Conservation (phyloP, 305 asterid species). For the Fraxinus xanthoxyloides region DNA sequence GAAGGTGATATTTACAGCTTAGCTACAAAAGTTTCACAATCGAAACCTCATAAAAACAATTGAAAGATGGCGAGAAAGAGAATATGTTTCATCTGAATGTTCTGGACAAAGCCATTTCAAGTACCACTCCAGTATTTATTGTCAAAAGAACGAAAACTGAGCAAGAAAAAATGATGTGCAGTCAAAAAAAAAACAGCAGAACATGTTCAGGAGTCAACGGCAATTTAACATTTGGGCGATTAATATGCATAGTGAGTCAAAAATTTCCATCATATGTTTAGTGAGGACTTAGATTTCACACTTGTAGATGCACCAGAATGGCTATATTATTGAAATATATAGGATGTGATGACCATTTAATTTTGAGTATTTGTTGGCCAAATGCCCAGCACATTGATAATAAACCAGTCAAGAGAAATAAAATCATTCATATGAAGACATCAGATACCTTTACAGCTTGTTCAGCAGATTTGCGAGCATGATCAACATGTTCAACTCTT, state of each 20-base stretch:
- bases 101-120: background rate
- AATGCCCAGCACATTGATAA: background rate
- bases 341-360: background rate
- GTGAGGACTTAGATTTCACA: background rate
- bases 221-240: background rate
- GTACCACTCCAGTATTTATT: background rate
- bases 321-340: background rate
- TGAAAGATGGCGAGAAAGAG: background rate
- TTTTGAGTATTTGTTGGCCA: background rate
- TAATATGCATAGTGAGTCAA: background rate
- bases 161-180: background rate
- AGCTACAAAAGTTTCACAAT: background rate
- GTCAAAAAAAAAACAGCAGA: background rate
- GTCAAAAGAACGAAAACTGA: background rate
- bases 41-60: background rate
- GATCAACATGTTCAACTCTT: slow-evolving; percentile 96
- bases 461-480: slow-evolving; percentile 96
- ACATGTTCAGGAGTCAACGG: background rate
- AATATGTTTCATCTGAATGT: background rate
- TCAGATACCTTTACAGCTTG: slow-evolving; percentile 86
- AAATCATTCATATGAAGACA: background rate
- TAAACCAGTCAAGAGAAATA: background rate
- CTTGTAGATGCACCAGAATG: background rate
- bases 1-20: background rate
- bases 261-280: background rate